Evolutionary conservation across 2,329 filamentous ascomycete genomes (phyloP).

Genomic region (Ilyonectria destructans): DNA sequence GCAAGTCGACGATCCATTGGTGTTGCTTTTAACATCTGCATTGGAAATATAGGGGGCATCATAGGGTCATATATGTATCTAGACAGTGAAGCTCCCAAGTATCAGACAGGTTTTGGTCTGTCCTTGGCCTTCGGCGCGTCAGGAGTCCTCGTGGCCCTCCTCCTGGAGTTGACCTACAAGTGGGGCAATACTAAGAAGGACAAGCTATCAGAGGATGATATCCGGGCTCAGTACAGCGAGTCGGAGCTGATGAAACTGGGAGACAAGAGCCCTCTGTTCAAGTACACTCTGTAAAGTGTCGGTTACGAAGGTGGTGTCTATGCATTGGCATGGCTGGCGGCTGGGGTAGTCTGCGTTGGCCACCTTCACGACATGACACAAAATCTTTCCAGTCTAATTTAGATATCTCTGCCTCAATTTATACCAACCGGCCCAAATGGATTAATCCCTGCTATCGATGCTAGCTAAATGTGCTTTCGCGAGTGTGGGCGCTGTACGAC

Average conservation of each 20-base stretch:
- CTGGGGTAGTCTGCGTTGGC: not conserved
- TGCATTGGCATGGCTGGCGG: not conserved
- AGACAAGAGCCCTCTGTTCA: slow-evolving; percentile 52
- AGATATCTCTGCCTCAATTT: too few species aligned
- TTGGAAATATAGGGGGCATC: slow-evolving; percentile 56
- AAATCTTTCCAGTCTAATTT: too few species aligned
- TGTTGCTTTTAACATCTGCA: slow-evolving; percentile 51
- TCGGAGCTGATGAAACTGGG: slow-evolving; percentile 51
- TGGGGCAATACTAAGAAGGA: slow-evolving; percentile 46
- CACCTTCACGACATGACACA: too few species aligned
- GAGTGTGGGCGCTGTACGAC: too few species aligned
- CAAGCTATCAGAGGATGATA: slow-evolving; percentile 42
- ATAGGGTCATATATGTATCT: slow-evolving; percentile 57
- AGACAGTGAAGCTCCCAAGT: slow-evolving; percentile 51
- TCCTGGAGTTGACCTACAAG: slow-evolving; percentile 51
- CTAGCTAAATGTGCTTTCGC: too few species aligned
- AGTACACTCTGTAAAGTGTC: slow-evolving; percentile 44
- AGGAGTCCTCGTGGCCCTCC: slow-evolving; percentile 48
- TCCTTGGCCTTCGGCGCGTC: slow-evolving; percentile 50
- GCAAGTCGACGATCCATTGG: slow-evolving; percentile 55
- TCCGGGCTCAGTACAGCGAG: slow-evolving; percentile 46
- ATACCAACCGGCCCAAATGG: too few species aligned
- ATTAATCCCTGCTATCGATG: too few species aligned
- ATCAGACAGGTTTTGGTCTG: slow-evolving; percentile 52
- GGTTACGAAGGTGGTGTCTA: not conserved